These are phyloP conservation scores for Curvularia verruculosa DNA, from an alignment of 2,329 filamentous ascomycete genomes.

Conservation along the genomic window DNA sequence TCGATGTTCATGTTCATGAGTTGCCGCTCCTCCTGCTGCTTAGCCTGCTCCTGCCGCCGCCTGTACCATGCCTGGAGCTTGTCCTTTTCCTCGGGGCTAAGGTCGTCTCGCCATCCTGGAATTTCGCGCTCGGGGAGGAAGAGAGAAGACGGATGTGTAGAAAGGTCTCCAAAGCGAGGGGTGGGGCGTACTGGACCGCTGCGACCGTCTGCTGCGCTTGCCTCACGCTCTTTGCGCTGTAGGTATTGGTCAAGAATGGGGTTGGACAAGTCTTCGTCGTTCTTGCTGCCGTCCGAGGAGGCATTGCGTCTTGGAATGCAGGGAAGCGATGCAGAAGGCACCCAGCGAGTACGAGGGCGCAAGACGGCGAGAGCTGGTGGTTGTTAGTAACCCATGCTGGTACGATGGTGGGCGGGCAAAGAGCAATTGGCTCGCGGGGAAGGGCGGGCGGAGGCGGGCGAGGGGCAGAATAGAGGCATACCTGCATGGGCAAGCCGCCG, in stretches of 20 bases:
- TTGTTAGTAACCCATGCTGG: constrained; percentile 12
- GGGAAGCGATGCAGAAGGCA: constrained; percentile 14
- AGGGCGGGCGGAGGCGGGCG: neutral
- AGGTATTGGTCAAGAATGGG: constrained; percentile 69
- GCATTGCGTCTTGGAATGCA: constrained; percentile 27
- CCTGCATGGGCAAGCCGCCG: constrained; percentile 66
- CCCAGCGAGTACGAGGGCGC: constrained; percentile 27
- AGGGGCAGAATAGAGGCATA: constrained; percentile 47
- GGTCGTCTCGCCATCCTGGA: constrained; percentile 31
- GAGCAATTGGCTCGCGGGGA: neutral
- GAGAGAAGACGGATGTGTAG: constrained; percentile 26
- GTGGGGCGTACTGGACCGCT: constrained; percentile 13
- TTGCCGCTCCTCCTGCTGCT: constrained; percentile 54
- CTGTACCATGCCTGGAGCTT: constrained; percentile 20
- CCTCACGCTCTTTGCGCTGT: constrained; percentile 21
- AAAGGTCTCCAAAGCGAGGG: constrained; percentile 26
- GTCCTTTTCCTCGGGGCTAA: constrained; percentile 23
- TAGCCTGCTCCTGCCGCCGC: constrained; percentile 10
- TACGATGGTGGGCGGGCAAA: neutral
- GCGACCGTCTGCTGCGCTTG: neutral
- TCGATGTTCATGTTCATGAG: constrained; percentile 65
- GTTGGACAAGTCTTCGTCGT: constrained; percentile 46
- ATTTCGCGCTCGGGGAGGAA: constrained; percentile 35
- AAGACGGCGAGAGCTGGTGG: constrained; percentile 31
- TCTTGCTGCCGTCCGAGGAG: constrained; percentile 19